Conservation (phyloP, 208 protist genomes). For the Trypanosoma brucei region DNA sequence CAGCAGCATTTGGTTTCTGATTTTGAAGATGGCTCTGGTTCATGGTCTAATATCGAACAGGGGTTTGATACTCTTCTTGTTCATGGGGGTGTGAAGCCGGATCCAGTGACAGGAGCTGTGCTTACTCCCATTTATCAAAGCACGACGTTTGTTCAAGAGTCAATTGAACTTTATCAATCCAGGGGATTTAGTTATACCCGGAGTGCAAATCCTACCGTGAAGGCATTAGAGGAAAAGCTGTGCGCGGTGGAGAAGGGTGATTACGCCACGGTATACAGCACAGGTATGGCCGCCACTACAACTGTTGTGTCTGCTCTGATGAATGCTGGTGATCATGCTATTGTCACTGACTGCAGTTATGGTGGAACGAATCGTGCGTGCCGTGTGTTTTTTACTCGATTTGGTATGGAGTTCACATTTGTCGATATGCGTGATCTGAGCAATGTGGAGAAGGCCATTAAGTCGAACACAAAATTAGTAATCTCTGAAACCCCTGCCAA, state of each 20-base stretch:
- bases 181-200: slow-evolving; percentile 92
- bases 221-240: slow-evolving; percentile 86
- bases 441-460: slow-evolving; percentile 76
- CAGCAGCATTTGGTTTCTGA: slow-evolving; percentile 80
- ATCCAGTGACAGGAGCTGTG: slow-evolving; percentile 85
- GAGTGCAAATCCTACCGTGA: slow-evolving; percentile 92
- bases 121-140: slow-evolving; percentile 85
- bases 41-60: slow-evolving; percentile 61
- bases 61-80: slow-evolving; percentile 82
- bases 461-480: slow-evolving; percentile 91
- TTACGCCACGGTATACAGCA: slow-evolving; percentile 79
- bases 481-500: slow-evolving; percentile 96
- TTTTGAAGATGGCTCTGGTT: slow-evolving; percentile 50
- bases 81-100: slow-evolving; percentile 75
- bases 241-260: slow-evolving; percentile 89
- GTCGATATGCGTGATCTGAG: slow-evolving; percentile 91
- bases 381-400: slow-evolving; percentile 80
- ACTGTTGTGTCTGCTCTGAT: slow-evolving; percentile 91
- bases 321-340: slow-evolving; percentile 85
- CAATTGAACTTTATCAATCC: slow-evolving; percentile 71
- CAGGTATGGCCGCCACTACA: slow-evolving; percentile 87
- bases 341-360: slow-evolving; percentile 94
- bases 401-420: slow-evolving; percentile 92
- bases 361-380: slow-evolving; percentile 92
- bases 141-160: slow-evolving; percentile 90